Conservation (phyloP, 169 alveolate species). For the Cryptosporidium parvum region DNA sequence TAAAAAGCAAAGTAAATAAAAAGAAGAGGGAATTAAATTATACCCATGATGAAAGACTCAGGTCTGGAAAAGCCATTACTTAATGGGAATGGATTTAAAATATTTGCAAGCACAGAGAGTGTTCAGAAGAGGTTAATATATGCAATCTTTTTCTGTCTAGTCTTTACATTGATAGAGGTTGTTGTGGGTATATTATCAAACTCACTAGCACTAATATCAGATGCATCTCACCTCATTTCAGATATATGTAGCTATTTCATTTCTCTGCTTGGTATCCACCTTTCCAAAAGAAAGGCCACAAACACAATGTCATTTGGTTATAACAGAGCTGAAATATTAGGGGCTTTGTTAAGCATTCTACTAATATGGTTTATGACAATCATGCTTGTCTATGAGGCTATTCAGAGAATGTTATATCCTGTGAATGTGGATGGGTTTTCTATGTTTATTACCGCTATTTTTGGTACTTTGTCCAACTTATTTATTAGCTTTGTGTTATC, state of each 20-base stretch:
- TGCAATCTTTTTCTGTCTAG: conserved; percentile 80
- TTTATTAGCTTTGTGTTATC: conserved; percentile 89
- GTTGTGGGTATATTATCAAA: conserved; percentile 89
- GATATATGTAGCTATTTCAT: conserved; percentile 93
- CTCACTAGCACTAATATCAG: conserved; percentile 92
- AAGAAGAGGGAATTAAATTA: not conserved
- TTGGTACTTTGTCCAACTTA: conserved; percentile 92
- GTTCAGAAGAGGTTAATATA: conserved; percentile 53
- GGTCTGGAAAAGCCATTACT: conserved; percentile 43
- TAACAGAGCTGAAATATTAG: conserved; percentile 95
- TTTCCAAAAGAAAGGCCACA: conserved; percentile 89
- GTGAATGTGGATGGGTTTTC: conserved; percentile 89
- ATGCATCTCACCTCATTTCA: conserved; percentile 96
- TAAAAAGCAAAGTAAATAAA: not conserved
- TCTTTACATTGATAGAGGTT: conserved; percentile 86
- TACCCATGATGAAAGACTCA: conserved; percentile 1
- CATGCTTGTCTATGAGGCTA: conserved; percentile 92
- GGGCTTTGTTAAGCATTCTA: conserved; percentile 92
- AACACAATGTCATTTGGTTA: conserved; percentile 92
- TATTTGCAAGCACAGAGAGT: conserved; percentile 4
- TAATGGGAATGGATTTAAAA: conserved; percentile 1
- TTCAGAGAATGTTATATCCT: conserved; percentile 88
- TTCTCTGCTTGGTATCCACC: conserved; percentile 89
- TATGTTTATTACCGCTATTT: conserved; percentile 93
- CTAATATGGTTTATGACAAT: conserved; percentile 94